These are phyloP conservation scores for Emergomyces africanus DNA, from an alignment of 2,329 filamentous ascomycete genomes.

Conservation along the genomic window DNA sequence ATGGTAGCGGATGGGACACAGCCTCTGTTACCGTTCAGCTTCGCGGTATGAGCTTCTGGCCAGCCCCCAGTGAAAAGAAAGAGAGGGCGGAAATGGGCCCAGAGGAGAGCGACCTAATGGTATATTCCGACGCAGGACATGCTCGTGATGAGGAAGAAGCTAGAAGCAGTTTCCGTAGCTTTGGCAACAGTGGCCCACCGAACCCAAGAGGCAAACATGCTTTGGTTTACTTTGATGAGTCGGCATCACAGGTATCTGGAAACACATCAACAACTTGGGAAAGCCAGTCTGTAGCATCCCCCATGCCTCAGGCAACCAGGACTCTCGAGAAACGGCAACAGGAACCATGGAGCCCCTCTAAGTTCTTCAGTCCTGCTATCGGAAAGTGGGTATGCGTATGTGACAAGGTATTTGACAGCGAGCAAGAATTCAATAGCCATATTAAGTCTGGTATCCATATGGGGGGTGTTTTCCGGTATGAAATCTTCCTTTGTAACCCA, in stretches of 20 bases:
- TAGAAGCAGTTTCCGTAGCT: neutral
- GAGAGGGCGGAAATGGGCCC: neutral
- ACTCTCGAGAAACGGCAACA: neutral
- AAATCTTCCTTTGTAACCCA: neutral
- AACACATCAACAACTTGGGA: neutral
- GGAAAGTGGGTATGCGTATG: constrained; percentile 26
- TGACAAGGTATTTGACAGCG: constrained; percentile 14
- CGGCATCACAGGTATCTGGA: neutral
- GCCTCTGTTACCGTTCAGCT: neutral
- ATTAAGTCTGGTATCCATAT: constrained; percentile 17
- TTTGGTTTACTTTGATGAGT: neutral
- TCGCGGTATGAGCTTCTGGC: constrained; percentile 16
- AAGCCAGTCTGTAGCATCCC: neutral
- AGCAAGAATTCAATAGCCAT: constrained; percentile 22
- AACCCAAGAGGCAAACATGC: neutral
- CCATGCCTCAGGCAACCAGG: neutral
- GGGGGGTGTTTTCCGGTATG: constrained; percentile 13
- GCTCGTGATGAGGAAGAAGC: neutral
- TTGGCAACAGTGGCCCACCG: neutral
- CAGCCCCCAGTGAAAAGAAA: constrained; percentile 6
- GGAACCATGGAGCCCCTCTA: constrained; percentile 17
- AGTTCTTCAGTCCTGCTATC: constrained; percentile 19
- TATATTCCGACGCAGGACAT: constrained; percentile 8
- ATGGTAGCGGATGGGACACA: constrained; percentile 6
- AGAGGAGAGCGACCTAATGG: constrained; percentile 13